Percentiles rank a stretch among this genome's conserved stretches.
phyloP scores from a whole-genome alignment of 306 rosid species.

The Acacia melanoxylon region DNA sequence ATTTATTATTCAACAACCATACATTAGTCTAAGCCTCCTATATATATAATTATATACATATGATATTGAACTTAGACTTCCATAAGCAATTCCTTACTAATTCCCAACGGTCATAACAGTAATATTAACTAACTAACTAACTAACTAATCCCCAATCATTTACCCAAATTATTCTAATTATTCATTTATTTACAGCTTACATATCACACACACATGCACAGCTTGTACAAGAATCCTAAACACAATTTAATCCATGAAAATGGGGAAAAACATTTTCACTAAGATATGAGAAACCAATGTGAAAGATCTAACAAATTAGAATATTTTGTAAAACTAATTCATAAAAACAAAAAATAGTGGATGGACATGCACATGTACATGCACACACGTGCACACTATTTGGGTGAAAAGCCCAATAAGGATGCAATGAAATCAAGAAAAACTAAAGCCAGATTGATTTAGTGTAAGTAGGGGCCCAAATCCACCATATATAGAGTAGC shows the following conservation, averaged over 20 bases:
- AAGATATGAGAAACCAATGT: not conserved
- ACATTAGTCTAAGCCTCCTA: no score
- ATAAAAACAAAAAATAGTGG: not conserved
- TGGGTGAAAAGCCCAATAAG: not conserved
- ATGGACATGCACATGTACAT: not conserved
- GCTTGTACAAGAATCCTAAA: not conserved
- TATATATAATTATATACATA: no score
- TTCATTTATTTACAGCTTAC: no score
- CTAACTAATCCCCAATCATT: no score
- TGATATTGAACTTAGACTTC: no score
- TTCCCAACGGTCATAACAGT: no score
- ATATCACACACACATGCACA: not conserved
- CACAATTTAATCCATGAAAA: not conserved
- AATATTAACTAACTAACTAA: no score
- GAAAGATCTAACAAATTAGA: not conserved
- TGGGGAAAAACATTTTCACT: not conserved
- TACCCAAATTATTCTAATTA: no score
- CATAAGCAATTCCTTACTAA: no score
- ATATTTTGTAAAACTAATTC: not conserved
- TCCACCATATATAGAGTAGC: not conserved
- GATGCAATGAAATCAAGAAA: constrained; percentile 3
- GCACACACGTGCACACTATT: not conserved
- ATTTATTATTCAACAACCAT: no score
- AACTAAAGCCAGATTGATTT: not conserved
- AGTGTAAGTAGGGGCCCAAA: not conserved